phyloP scores from a whole-genome alignment of 1,284 basidiomycete species.

The Erythrobasidium hasegawianum region DNA sequence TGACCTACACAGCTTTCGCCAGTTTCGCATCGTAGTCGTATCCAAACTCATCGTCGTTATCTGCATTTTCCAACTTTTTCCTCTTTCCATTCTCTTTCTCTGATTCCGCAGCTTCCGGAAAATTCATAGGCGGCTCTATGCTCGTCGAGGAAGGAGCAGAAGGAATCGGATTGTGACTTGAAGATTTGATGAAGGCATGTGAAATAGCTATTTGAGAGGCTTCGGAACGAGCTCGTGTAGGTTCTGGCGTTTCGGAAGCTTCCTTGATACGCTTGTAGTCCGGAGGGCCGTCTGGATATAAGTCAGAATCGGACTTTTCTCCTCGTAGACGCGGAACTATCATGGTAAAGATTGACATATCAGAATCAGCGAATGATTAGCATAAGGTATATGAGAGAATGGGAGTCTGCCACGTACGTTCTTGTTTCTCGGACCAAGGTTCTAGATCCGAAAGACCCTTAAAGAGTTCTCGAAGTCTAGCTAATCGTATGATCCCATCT shows the following conservation, averaged over 20 bases:
- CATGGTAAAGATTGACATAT: too few relatives aligned
- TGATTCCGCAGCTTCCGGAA: neutral
- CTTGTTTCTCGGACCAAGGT: neutral
- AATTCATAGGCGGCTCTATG: too few relatives aligned
- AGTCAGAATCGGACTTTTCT: neutral
- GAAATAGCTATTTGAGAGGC: neutral
- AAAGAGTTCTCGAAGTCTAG: slow-evolving; percentile 52
- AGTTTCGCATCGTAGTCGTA: neutral
- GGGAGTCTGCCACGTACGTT: neutral
- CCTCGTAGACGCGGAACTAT: neutral
- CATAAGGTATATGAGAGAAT: too few relatives aligned
- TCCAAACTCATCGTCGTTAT: neutral
- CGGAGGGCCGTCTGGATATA: neutral
- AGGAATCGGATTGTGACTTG: neutral
- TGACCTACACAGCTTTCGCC: neutral
- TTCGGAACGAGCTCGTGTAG: neutral
- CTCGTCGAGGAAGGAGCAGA: neutral
- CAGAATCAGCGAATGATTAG: too few relatives aligned
- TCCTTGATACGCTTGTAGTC: slow-evolving; percentile 1
- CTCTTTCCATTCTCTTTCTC: neutral
- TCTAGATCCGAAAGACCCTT: neutral
- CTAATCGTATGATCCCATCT: slow-evolving; percentile 82
- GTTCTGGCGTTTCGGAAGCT: neutral
- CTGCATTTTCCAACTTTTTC: neutral
- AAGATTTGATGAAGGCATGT: neutral